Conservation (phyloP, 768 basidiomycete genomes). For the Gautieria morchelliformis region DNA sequence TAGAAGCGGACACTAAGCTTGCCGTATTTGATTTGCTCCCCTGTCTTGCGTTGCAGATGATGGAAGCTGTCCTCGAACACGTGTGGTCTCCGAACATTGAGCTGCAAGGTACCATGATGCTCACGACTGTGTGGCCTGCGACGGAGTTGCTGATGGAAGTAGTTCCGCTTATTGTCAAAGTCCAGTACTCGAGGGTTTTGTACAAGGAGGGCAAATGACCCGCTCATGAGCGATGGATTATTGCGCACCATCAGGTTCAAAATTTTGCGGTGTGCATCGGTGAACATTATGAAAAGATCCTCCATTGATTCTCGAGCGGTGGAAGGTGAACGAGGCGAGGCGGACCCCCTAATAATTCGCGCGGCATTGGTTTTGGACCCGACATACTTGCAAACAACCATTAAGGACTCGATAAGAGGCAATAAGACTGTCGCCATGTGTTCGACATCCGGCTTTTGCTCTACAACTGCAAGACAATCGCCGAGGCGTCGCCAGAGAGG, state of each 20-base stretch:
- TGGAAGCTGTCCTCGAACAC: conserved; percentile 99
- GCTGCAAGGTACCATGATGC: conserved; percentile 72
- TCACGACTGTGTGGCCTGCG: conserved; percentile 71
- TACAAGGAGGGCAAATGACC: conserved; percentile 92
- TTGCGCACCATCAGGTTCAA: conserved; percentile 97
- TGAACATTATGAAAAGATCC: conserved; percentile 88
- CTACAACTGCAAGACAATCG: conserved; percentile 79
- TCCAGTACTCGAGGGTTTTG: conserved; percentile 95
- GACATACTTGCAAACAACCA: conserved; percentile 98
- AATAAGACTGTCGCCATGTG: conserved; percentile 88
- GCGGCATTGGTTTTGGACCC: conserved; percentile 48
- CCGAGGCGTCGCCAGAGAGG: conserved; percentile 83
- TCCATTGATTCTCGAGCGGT: conserved; percentile 63
- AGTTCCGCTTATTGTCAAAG: conserved; percentile 99
- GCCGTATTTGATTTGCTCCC: conserved; percentile 96
- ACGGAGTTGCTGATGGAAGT: conserved; percentile 87
- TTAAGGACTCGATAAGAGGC: conserved; percentile 90
- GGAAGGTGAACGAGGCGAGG: conserved; percentile 60
- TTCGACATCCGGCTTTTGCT: conserved; percentile 68
- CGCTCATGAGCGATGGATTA: conserved; percentile 95
- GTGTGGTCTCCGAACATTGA: conserved; percentile 81
- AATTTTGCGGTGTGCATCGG: conserved; percentile 86
- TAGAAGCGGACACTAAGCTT: conserved; percentile 95
- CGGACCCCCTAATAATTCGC: conserved; percentile 50
- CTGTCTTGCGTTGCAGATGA: conserved; percentile 77